Evolutionary conservation across 2,329 filamentous ascomycete genomes (phyloP), one percentile per base, ranked within the genome.

Genomic region (Penicillium corylophilum): DNA sequence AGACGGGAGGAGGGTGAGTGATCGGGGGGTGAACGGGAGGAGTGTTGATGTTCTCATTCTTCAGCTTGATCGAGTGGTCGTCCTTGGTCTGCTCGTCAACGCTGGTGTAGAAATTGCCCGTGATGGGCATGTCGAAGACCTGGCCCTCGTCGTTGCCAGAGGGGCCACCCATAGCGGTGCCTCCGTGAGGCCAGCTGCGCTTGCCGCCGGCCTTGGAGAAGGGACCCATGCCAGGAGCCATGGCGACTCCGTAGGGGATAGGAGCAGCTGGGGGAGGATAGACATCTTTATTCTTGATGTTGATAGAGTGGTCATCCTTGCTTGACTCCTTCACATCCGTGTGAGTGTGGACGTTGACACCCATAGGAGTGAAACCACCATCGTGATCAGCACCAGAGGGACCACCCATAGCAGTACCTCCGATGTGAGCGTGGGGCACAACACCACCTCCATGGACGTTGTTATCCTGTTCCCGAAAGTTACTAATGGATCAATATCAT

Each of bases 71-170:
- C 1, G 57, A 60, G 50, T 64, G 59, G 15, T 63, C 58, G 26
- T 63, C 59, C 28, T 56, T 41, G 40, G 49, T 48, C 22, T 42
- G 49, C 15, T 64, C 62, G 7, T 54, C 55, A 4, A 61, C 48
- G 3, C 55, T 48, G 1, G 60, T 63, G 28, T 57, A 38, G 44
- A 62, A 53, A 24, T 53, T 44, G 31, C 42, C 60, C 22, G 50
- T 61, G 13, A 62, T 54, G 6, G 62, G 57, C 55, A 64, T 55
- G 28, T 63, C 50, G 29, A 64, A 62, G 39, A 10, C 44, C 43
- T 64, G 59, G 3, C 60, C 62, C 31, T 59, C 62, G 35, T 64
- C 62, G 9, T 60, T 38, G n/a, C 60, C 60, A 18, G 61, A 63
- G 1, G 60, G 61, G 15, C 60, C 58, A 31, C 60, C 60, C 2